Evolutionary conservation across 2,329 filamentous ascomycete genomes (phyloP), one percentile per base, ranked within the genome.

Genomic region (Apiospora rasikravindrae): DNA sequence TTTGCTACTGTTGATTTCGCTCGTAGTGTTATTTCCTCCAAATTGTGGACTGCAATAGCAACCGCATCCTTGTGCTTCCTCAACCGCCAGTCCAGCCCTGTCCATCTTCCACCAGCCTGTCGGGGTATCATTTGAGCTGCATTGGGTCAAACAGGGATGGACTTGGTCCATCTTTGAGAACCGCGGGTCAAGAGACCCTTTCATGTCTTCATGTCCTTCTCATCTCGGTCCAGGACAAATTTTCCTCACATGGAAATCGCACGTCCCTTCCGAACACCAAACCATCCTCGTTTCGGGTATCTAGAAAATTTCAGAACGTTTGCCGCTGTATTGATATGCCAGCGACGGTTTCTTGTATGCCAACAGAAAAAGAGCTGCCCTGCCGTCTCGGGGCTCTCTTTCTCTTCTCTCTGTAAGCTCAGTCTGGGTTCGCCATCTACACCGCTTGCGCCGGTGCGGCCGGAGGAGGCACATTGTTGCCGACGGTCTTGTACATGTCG

Each of bases 401-500:
- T 44, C 42, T 7, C 44, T 45, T 1, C 4, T 22, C 44, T 45
- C 14, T 4, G 44, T 16, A n/a, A n/a, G n/a, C 8, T 57, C 57
- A 64, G 19, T 24, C 24, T 51, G 3, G 26, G 49, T 51, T 51
- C 24, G 44, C 11, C 4, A 2, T 24, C 13, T 26, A 57, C 14
- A 57, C 51, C 14, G 51, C 14, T 13, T 19, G 26, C 13, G 37
- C 13, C n/a, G 64, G 37, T 14, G 66, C 13, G 2, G 68, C 10
- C 29, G 26, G 47, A 10, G 33, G 45, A 14, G 67, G 51, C n/a
- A 70, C 6, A 57, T 88, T 88, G 74, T 92, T 92, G 1, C 89
- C 89, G 0, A 92, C 88, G 1, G 86, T 88, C 81, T 90, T 90
- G 81, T 92, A 92, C 69, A 91, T 80, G 71, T 91, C 90, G 66